Evolutionary conservation across 1,139 yeast genomes (phyloP), one percentile per base, ranked within the genome.

Genomic region (Suhomyces anneliseae): DNA sequence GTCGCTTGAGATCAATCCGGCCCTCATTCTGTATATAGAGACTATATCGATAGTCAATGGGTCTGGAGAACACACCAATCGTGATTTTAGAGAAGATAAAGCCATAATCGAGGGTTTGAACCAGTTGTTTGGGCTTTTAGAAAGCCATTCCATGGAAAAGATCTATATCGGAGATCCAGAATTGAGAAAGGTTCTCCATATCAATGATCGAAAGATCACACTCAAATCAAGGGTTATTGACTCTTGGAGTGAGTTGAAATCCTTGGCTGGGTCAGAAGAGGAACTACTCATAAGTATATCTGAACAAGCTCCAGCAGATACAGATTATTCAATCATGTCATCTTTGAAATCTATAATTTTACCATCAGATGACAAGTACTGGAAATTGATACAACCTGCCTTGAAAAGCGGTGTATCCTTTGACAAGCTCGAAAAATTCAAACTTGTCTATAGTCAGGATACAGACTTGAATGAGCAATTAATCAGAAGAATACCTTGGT

Each of bases 1-100:
- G 36, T 59, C 76, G 0, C 47, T 74, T 15, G 40, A 39, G 8
- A 51, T 72, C 15, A 74, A 74, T 49, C 60, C 64, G 0, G 55
- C 51, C 12, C 60, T 74, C 43, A 51, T 54, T 0, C 47, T 47
- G 7, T 59, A 59, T 47, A 55, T 72, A 2, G 53, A 60, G 32
- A 60, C 59, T 35, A 44, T 74, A 4, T 50, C 52, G 34, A 53
- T 70, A 2, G 46, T 58, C 7, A 49, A 39, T 8, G 45, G 47
- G 2, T 45, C 48, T 27, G 42, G 42, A 14, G 32, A 29, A 5
- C 43, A 39, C 3, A 39, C 49, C 8, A 26, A 14, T 11, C 38
- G 34, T 8, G 29, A 44, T n/a, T 49, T 56, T 19, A 38, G 42
- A 2, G 37, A 31, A 4, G 37, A 50, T 41, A 15, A 40, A 1